Conservation (phyloP, 23 red algal genomes). For the Gracilariopsis chorda region DNA sequence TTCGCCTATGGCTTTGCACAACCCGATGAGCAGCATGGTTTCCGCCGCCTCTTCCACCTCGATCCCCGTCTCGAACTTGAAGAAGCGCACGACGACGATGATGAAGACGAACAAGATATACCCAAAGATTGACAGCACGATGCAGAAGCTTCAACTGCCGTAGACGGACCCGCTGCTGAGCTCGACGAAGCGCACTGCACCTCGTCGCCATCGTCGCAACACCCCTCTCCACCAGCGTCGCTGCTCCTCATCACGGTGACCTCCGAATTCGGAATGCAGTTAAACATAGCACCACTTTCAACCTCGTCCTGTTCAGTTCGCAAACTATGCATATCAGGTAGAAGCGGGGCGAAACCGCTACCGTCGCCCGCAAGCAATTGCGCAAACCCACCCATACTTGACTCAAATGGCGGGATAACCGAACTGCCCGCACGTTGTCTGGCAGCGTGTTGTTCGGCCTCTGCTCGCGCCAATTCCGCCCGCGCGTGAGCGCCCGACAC, state of each 20-base stretch:
- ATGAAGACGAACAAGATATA: too few relatives aligned
- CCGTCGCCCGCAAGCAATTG: neutral
- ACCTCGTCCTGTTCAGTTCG: neutral
- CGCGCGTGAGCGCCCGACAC: conserved; percentile 33
- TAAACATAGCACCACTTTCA: neutral
- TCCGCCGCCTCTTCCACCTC: too few relatives aligned
- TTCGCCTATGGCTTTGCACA: too few relatives aligned
- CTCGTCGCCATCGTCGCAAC: neutral
- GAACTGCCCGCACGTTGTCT: neutral
- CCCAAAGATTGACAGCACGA: too few relatives aligned
- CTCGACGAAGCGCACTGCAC: neutral
- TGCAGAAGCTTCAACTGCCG: too few relatives aligned
- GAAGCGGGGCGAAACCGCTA: neutral
- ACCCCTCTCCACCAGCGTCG: neutral
- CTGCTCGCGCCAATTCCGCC: conserved; percentile 20
- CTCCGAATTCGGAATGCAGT: neutral
- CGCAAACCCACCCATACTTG: neutral
- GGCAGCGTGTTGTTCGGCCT: neutral
- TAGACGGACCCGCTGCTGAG: too few relatives aligned
- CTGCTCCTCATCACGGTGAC: neutral
- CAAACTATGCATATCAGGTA: neutral
- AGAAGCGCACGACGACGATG: too few relatives aligned
- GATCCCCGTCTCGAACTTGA: too few relatives aligned
- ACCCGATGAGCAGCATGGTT: too few relatives aligned
- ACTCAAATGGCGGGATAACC: neutral